Conservation (phyloP, 805 yeast species). For the Saccharomycopsis guyanensis region DNA sequence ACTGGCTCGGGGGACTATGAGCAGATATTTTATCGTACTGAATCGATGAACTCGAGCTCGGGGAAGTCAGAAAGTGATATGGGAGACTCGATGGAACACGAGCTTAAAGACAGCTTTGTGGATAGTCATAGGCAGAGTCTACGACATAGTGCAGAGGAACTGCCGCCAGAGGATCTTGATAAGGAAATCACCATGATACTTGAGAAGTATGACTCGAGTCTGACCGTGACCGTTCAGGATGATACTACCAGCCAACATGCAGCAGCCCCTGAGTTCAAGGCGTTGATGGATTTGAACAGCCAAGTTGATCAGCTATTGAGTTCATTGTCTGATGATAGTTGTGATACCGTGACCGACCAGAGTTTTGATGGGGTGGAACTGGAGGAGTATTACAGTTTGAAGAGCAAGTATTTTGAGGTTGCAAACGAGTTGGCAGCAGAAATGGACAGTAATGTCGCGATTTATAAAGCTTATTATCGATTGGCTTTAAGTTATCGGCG, state of each 20-base stretch:
- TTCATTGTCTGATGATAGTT: neutral
- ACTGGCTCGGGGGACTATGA: no score
- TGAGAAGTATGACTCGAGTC: neutral
- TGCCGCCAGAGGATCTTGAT: slow-evolving; percentile 6
- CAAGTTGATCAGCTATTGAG: neutral
- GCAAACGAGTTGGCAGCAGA: slow-evolving; percentile 12
- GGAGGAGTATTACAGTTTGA: slow-evolving; percentile 2
- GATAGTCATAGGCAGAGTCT: no score
- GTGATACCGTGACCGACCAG: no score
- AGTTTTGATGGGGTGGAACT: no score
- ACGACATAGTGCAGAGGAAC: no score
- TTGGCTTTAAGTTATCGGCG: slow-evolving; percentile 15
- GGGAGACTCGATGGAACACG: no score
- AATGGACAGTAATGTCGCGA: slow-evolving; percentile 14
- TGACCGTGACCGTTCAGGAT: neutral
- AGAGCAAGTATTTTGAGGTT: slow-evolving; percentile 5
- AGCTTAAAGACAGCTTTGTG: no score
- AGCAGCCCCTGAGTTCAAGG: neutral
- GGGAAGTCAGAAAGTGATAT: no score
- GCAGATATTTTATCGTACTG: no score
- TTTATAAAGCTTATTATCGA: slow-evolving; percentile 19
- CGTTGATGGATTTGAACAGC: slow-evolving; percentile 2
- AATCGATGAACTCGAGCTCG: no score
- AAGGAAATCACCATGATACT: slow-evolving; percentile 11
- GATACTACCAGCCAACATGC: neutral